Conservation (phyloP, 1,284 basidiomycete species). For the Marasmius sp. region DNA sequence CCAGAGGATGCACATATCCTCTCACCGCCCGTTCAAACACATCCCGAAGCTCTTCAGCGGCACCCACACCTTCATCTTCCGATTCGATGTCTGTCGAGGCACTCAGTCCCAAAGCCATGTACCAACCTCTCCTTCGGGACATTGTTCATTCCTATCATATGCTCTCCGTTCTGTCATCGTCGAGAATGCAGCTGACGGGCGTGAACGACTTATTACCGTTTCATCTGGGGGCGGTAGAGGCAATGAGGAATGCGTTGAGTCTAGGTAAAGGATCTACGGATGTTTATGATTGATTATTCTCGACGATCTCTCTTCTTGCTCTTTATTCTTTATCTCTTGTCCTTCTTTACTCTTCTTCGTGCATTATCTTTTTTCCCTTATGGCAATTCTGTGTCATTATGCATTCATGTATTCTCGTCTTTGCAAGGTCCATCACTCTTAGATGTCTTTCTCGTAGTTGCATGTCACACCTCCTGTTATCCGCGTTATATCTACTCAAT, state of each 20-base stretch:
- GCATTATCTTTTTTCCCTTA: neutral
- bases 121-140: slow-evolving; percentile 46
- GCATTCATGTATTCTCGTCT: neutral
- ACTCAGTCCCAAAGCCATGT: neutral
- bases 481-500: neutral
- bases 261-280: neutral
- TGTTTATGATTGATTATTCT: neutral
- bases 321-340: neutral
- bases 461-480: neutral
- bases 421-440: neutral
- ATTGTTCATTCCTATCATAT: slow-evolving; percentile 69
- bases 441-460: neutral
- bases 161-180: slow-evolving; percentile 56
- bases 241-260: slow-evolving; percentile 44
- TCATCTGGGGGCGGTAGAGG: slow-evolving; percentile 66
- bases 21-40: neutral
- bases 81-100: slow-evolving; percentile 28
- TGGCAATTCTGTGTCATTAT: neutral
- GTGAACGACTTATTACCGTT: slow-evolving; percentile 56
- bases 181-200: slow-evolving; percentile 45
- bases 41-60: neutral
- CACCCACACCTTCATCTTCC: slow-evolving; percentile 25
- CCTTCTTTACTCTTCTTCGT: neutral
- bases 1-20: slow-evolving; percentile 27
- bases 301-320: neutral